Evolutionary conservation across 495 filamentous ascomycete species (phyloP).

Genomic region (Pyronema omphalodes): DNA sequence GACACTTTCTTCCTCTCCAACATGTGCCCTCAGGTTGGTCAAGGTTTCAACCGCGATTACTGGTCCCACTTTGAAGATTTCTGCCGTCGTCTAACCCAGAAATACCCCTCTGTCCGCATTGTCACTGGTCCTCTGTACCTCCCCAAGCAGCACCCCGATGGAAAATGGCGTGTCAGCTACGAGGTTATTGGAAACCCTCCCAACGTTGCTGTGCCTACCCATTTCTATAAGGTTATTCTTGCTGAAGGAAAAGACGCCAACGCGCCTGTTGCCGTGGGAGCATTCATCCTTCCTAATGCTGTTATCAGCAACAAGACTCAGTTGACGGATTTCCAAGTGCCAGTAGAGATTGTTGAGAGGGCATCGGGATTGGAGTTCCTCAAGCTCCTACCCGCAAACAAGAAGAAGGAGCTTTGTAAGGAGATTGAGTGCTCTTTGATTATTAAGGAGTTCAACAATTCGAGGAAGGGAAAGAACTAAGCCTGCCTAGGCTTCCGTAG

Average conservation of each 20-base stretch:
- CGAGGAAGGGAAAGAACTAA: slow-evolving; percentile 13
- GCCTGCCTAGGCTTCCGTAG: slow-evolving; percentile 5
- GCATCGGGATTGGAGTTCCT: slow-evolving; percentile 87
- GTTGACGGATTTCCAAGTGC: slow-evolving; percentile 80
- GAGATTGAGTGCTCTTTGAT: slow-evolving; percentile 66
- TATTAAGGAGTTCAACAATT: slow-evolving; percentile 51
- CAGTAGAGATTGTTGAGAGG: slow-evolving; percentile 75
- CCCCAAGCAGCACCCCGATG: slow-evolving; percentile 56
- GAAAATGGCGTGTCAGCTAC: slow-evolving; percentile 87
- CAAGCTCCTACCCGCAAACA: slow-evolving; percentile 46
- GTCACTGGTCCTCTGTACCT: slow-evolving; percentile 91
- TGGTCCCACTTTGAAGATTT: slow-evolving; percentile 98
- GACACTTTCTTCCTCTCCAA: slow-evolving; percentile 81
- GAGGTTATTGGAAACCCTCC: slow-evolving; percentile 94
- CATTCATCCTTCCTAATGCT: slow-evolving; percentile 90
- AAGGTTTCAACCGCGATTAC: slow-evolving; percentile 92
- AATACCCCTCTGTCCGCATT: slow-evolving; percentile 76
- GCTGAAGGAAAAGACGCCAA: slow-evolving; percentile 60
- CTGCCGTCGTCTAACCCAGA: slow-evolving; percentile 56
- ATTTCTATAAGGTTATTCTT: slow-evolving; percentile 98
- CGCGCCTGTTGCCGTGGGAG: slow-evolving; percentile 72
- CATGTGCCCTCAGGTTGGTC: slow-evolving; percentile 95
- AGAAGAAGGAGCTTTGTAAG: slow-evolving; percentile 64
- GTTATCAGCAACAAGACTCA: slow-evolving; percentile 71
- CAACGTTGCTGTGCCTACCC: slow-evolving; percentile 87